Evolutionary conservation across 352 stramenopile genomes (phyloP).

Genomic region (Globisporangium radiosum): DNA sequence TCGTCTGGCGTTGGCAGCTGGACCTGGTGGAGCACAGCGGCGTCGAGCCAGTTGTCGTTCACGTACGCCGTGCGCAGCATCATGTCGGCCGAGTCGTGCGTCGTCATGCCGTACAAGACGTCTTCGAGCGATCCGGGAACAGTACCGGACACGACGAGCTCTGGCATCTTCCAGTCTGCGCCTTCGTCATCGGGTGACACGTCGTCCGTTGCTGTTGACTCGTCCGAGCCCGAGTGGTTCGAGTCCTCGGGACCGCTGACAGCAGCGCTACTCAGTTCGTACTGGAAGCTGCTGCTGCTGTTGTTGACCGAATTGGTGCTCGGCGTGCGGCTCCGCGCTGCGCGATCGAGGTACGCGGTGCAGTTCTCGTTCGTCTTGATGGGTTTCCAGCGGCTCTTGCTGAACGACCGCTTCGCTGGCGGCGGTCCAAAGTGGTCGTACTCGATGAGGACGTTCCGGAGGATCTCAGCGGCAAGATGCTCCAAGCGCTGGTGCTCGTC

Average conservation of each 20-base stretch:
- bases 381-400: conserved; percentile 9
- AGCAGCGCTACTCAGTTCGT: neutral
- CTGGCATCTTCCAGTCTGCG: conserved; percentile 10
- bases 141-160: conserved; percentile 11
- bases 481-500: conserved; percentile 5
- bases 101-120: conserved; percentile 13
- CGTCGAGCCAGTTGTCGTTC: conserved; percentile 14
- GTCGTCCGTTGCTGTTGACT: neutral
- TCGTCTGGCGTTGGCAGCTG: conserved; percentile 5
- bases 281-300: neutral
- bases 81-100: conserved; percentile 15
- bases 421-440: conserved; percentile 11
- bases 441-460: conserved; percentile 6
- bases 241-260: neutral
- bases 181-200: neutral
- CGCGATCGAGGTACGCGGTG: conserved; percentile 13
- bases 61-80: conserved; percentile 15
- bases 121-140: conserved; percentile 13
- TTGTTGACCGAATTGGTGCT: neutral
- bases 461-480: conserved; percentile 4
- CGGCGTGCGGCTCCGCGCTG: neutral
- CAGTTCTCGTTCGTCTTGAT: conserved; percentile 11
- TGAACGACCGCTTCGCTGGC: neutral
- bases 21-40: conserved; percentile 9
- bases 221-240: neutral